Percentiles rank a stretch among this genome's conserved stretches.
Evolutionary conservation across 352 stramenopile species (phyloP).

Genomic region (Globisporangium cylindrosporum): DNA sequence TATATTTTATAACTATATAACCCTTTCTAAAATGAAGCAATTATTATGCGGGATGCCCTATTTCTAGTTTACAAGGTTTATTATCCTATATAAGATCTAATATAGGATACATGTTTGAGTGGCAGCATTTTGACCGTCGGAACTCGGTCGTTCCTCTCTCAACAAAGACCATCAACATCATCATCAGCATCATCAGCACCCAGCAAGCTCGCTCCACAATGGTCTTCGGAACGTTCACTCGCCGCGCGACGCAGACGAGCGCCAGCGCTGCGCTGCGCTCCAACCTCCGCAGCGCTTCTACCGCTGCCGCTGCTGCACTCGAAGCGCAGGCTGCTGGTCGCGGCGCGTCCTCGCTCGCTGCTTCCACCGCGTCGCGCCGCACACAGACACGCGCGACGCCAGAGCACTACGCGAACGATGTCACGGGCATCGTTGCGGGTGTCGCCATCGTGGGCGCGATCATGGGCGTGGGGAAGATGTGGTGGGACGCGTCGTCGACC

Average conservation of each 20-base stretch:
- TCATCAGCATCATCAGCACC: not conserved
- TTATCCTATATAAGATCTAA: not conserved
- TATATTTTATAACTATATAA: not conserved
- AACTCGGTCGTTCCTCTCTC: not conserved
- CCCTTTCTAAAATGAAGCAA: not conserved
- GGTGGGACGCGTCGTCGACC: constrained; percentile 72
- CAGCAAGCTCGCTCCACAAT: constrained; percentile 13
- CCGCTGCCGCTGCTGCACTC: not conserved
- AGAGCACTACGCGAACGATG: constrained; percentile 41
- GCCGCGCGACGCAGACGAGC: constrained; percentile 29
- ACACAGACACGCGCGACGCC: constrained; percentile 7
- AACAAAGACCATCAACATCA: not conserved
- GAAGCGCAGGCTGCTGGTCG: not conserved
- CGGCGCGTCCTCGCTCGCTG: constrained; percentile 5
- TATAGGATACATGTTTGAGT: not conserved
- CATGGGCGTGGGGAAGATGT: constrained; percentile 82
- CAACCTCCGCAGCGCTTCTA: constrained; percentile 8
- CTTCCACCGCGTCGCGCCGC: not conserved
- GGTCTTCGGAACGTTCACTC: constrained; percentile 29
- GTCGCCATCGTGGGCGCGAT: constrained; percentile 68
- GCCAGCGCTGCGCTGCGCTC: constrained; percentile 2
- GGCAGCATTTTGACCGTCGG: not conserved
- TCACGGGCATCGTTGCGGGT: constrained; percentile 61
- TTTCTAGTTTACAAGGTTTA: not conserved
- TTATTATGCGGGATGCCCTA: not conserved